A percentile compares a stretch with the other conserved stretches of the same genome.
Conservation (phyloP, 345 rosid genomes). For the Gossypium sturtianum region DNA sequence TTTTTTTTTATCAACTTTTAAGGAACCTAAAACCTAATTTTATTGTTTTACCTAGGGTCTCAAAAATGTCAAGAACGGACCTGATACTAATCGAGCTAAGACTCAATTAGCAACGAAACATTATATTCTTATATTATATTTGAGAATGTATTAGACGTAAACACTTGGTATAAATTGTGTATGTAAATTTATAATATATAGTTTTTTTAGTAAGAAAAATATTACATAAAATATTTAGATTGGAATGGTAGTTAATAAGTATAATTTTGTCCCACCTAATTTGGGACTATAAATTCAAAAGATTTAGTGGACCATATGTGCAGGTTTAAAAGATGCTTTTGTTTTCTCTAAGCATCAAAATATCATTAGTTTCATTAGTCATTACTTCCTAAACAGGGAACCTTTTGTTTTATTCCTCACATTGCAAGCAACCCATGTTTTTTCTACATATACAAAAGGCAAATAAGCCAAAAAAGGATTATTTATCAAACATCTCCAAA, state of each 20-base stretch:
- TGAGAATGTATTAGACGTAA: too few species aligned
- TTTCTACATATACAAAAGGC: neutral
- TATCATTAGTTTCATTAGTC: neutral
- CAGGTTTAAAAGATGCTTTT: neutral
- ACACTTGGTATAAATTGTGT: too few species aligned
- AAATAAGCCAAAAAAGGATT: neutral
- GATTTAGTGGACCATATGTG: neutral
- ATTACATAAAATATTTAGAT: too few species aligned
- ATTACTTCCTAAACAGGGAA: neutral
- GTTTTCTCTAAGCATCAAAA: slow-evolving; percentile 3
- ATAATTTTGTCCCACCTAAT: neutral
- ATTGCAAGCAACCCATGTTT: neutral
- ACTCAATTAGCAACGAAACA: too few species aligned
- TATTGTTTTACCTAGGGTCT: too few species aligned
- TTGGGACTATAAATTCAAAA: neutral
- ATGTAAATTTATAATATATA: too few species aligned
- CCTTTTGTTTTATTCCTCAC: neutral
- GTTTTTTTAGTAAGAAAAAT: too few species aligned
- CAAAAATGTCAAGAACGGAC: accelerated
- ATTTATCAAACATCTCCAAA: too few species aligned
- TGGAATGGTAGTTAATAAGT: neutral
- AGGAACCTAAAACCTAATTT: accelerated
- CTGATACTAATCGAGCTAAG: accelerated
- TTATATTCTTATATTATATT: too few species aligned
- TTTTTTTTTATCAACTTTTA: too few species aligned